phyloP scores from a whole-genome alignment of 495 filamentous ascomycete genomes.

The Bryoglossum gracile region DNA sequence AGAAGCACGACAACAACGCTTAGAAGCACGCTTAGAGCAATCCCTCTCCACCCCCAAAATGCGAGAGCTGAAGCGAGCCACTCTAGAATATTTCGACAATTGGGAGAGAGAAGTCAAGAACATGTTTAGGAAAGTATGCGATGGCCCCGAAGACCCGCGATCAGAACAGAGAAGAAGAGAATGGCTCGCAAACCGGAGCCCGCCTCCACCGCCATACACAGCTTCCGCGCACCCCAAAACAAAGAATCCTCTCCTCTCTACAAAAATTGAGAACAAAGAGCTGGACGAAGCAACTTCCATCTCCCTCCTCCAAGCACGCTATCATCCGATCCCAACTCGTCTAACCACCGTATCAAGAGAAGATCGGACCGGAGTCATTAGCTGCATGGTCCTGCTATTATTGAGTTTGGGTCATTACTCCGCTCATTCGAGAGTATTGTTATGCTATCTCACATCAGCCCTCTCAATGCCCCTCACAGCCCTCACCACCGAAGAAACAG shows the following conservation, averaged over 20 bases:
- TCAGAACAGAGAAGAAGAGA: slow-evolving; percentile 21
- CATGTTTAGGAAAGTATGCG: slow-evolving; percentile 6
- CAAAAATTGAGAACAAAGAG: slow-evolving; percentile 13
- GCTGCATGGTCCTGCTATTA: slow-evolving; percentile 64
- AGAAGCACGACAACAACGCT: slow-evolving; percentile 9
- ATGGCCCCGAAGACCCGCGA: slow-evolving; percentile 18
- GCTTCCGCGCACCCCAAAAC: not conserved
- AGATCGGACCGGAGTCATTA: slow-evolving; percentile 40
- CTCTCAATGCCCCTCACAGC: slow-evolving; percentile 55
- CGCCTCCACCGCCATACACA: slow-evolving; percentile 19
- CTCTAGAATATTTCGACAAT: slow-evolving; percentile 20
- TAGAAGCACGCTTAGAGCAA: slow-evolving; percentile 16
- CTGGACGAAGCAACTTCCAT: slow-evolving; percentile 28
- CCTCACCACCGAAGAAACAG: slow-evolving; percentile 63
- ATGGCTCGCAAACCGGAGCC: slow-evolving; percentile 15
- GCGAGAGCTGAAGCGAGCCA: slow-evolving; percentile 11
- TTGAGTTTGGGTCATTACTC: slow-evolving; percentile 73
- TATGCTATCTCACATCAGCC: slow-evolving; percentile 62
- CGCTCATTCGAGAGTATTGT: slow-evolving; percentile 65
- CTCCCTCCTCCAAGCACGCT: slow-evolving; percentile 29
- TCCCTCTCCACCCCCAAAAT: slow-evolving; percentile 12
- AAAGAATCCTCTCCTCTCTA: slow-evolving; percentile 1
- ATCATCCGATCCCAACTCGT: slow-evolving; percentile 39
- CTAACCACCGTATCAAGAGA: slow-evolving; percentile 35
- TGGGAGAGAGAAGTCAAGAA: slow-evolving; percentile 14